Evolutionary conservation across 2,329 filamentous ascomycete species (phyloP), one percentile per base, ranked within the genome.

Genomic region (Aureobasidium sp.): DNA sequence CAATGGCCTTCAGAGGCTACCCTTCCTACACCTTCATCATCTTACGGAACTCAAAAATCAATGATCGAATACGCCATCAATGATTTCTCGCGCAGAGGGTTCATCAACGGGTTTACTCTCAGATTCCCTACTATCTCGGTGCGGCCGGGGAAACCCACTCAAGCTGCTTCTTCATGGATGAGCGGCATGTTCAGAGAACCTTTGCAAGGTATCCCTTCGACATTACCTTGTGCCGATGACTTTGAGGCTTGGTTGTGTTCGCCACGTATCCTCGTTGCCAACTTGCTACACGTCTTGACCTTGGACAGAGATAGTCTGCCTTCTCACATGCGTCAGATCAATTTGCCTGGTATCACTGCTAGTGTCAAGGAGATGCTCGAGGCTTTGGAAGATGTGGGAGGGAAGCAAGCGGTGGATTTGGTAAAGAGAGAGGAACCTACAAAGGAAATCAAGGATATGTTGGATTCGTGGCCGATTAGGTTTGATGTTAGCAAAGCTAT

Each of bases 171-270:
- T 61, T 79, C 76, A 56, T 82, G 81, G 67, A 79, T 80, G 63
- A 78, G 75, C 59, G 80, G 80, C 17, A 82, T 82, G 29, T 78
- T 83, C 60, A 76, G 81, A 3, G 81, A 83, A 69, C 80, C 81
- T 2, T 71, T 82, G 65, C 76, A 81, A 65, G 80, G 77, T 5
- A 69, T 78, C 59, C 79, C 79, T 66, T 79, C 77, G 48, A 71
- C 78, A 34, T 68, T 85, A 17, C 83, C 83, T 74, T 84, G 63
- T 73, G 75, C 61, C 73, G 77, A 74, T 62, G 76, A 79, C 46
- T 81, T 83, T 51, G 76, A 82, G 55, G 77, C 83, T 65, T 85
- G 83, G 83, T 76, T 85, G 46, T 82, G 80, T 63, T 82, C 79
- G 51, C 82, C 83, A 7, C 76, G 77, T 50, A 82, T 79, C 2